phyloP scores from a whole-genome alignment of 1,284 basidiomycete species.

The Cystobasidium pallidum region DNA sequence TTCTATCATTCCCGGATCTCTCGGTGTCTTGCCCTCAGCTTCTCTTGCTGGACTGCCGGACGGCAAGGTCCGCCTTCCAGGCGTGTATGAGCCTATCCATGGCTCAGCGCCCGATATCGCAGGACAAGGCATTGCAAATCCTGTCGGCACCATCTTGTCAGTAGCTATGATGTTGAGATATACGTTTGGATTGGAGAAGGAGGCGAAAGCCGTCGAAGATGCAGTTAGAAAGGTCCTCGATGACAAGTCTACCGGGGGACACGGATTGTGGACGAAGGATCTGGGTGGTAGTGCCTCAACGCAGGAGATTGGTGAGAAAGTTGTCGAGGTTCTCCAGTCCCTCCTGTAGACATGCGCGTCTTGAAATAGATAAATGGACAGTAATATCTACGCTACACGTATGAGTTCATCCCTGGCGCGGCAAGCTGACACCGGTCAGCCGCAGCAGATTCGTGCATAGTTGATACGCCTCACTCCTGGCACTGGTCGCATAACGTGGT shows the following conservation, averaged over 20 bases:
- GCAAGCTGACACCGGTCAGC: no score
- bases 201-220: conserved; percentile 80
- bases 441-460: no score
- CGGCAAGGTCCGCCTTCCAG: conserved; percentile 67
- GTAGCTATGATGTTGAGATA: conserved; percentile 94
- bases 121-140: conserved; percentile 92
- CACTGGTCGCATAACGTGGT: no score
- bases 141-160: conserved; percentile 94
- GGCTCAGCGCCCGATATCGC: conserved; percentile 97
- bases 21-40: conserved; percentile 93
- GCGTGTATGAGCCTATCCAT: conserved; percentile 95
- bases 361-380: background rate
- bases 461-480: no score
- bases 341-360: conserved; percentile 59
- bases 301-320: conserved; percentile 77
- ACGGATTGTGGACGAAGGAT: conserved; percentile 82
- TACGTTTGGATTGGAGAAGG: conserved; percentile 81
- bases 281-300: conserved; percentile 79
- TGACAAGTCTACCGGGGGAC: conserved; percentile 69
- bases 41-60: conserved; percentile 90
- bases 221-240: conserved; percentile 91
- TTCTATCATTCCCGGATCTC: conserved; percentile 95
- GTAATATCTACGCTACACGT: background rate
- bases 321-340: conserved; percentile 74
- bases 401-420: no score